Evolutionary conservation across 805 yeast species (phyloP), one percentile per base, ranked within the genome.

Genomic region (Groenewaldozyma salmanticensis): DNA sequence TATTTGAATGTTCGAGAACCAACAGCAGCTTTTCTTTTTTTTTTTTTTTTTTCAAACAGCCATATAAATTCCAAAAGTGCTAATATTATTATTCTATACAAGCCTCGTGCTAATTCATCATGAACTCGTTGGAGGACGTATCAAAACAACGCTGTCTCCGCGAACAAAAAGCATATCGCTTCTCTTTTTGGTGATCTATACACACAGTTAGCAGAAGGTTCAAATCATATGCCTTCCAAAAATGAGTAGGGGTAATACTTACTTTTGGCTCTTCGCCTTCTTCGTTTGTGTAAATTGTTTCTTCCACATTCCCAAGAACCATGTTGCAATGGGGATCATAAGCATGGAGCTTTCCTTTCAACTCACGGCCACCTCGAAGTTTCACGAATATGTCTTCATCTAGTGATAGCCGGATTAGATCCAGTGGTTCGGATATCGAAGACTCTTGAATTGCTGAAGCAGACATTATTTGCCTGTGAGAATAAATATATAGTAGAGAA

Each of bases 261-360:
- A 49, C 64, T 35, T 69, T 71, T 22, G 60, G 59, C 2, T 64
- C 73, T 3, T 68, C 72, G 3, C 64, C 73, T 3, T 69, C 74
- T 3, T 70, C 77, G 13, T 78, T 54, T 31, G 68, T 67, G 58
- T 74, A 84, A 31, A 88, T 77, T 1, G 82, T 83, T 58, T 92
- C 99, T 41, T 72, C 74, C 5, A 95, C 96, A 53, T 92, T 94
- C 51, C 96, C 86, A 48, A 92, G 72, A 31, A 92, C 96, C 71
- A 92, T 76, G 60, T 94, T 92, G 64, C 97, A 92, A 64, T 90
- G 98, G 37, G 94, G 82, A 64, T 90, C 98, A 64, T 84, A 90
- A 1, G 95, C 86, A 60, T 88, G 97, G 41, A 92, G 69, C 47
- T 75, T 79, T 3, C 99, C 99, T 21, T 76, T 75, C 64, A 92